Base-by-base conservation (phyloP, 352 stramenopile species). In the Blastocystis sp. region DNA sequence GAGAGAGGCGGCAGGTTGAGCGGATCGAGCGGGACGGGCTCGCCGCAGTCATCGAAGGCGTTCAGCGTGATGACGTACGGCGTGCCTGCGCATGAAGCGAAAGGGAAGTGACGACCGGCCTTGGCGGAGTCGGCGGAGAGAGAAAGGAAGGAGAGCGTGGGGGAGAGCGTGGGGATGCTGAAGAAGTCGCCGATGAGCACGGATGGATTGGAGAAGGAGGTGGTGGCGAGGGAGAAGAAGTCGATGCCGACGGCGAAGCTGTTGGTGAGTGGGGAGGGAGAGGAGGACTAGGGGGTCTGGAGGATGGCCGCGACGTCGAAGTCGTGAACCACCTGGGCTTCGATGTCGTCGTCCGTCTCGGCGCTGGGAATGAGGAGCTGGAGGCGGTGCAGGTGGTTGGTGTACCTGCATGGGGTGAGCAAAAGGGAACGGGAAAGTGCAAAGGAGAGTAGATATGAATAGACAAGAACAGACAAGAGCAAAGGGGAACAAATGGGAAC, bases 171-270 rank as follows among this genome's bases (percentile, higher is more conserved):
- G n/a, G 66, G 66, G 48, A 76, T 24, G 4, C 21, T 24, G n/a
- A 76, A 52, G n/a, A 76, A 48, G 3, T 14, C 24, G 42, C 3
- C 9, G 38, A 76, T 52, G 48, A 59, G 42, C 10, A 76, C 1
- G 3, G 7, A 28, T 1, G 66, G 38, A 1, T 76, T 57, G 45
- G 45, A 45, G 45, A 52, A 71, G 24, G 64, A 21, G 14, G 45
- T 40, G 45, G 64, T 52, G 64, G 64, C 17, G 59, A 38, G 17
- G 6, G 42, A 76, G 7, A 76, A 14, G 6, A 76, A 38, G 9
- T 76, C 66, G 40, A 76, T 2, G 17, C 28, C 21, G 10, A 76
- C 24, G 48, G 66, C 42, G 21, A 76, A 76, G 34, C 66, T 71
- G 38, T 4, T 40, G 64, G 45, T 42, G 19, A 71, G 14, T 4